phyloP scores from a whole-genome alignment of 345 rosid species.

The Hibiscus mutabilis region DNA sequence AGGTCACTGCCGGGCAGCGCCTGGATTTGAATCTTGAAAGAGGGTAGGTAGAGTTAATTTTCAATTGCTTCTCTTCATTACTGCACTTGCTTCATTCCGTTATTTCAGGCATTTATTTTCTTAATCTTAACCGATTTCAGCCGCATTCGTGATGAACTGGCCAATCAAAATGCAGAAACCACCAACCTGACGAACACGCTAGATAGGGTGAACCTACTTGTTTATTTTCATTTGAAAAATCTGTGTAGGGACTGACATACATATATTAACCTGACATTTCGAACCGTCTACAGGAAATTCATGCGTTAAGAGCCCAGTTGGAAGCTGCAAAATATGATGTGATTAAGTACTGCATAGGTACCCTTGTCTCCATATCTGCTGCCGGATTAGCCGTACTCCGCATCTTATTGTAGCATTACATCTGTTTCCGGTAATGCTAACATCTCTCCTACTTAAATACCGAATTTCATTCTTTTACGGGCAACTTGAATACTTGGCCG shows the following conservation, averaged over 20 bases:
- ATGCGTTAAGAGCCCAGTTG: conserved; percentile 72
- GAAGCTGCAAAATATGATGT: conserved; percentile 89
- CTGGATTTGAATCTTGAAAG: conserved; percentile 94
- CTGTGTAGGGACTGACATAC: neutral
- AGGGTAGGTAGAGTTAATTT: conserved; percentile 44
- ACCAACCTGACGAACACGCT: conserved; percentile 82
- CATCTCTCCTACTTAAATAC: conserved; percentile 2
- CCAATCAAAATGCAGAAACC: conserved; percentile 90
- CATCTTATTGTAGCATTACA: conserved; percentile 48
- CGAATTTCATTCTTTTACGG: conserved; percentile 18
- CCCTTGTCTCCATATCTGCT: conserved; percentile 73
- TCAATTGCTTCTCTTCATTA: neutral
- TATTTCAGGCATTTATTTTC: neutral
- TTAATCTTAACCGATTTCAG: conserved; percentile 31
- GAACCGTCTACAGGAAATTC: conserved; percentile 55
- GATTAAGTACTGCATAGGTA: conserved; percentile 90
- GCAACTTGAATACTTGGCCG: neutral
- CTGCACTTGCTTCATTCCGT: neutral
- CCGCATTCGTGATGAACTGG: conserved; percentile 80
- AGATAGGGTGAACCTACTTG: conserved; percentile 46
- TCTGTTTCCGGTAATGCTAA: conserved; percentile 1
- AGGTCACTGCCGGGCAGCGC: conserved; percentile 87
- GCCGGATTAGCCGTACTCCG: conserved; percentile 78
- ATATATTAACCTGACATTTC: conserved; percentile 6
- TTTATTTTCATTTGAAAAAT: neutral